Base-by-base conservation (phyloP, 208 protist genomes). In the Leishmania gerbilli region DNA sequence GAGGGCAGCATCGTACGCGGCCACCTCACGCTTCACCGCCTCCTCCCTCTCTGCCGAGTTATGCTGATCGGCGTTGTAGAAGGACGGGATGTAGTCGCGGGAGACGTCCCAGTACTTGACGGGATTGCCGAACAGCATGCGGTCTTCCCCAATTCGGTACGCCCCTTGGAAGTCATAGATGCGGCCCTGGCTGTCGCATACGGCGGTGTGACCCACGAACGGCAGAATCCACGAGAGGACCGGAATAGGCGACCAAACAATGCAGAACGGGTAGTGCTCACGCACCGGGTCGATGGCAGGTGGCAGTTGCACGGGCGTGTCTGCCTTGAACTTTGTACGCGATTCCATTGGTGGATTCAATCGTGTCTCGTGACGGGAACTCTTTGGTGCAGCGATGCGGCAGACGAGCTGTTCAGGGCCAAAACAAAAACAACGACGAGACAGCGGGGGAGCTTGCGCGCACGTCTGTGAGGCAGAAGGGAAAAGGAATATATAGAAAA, bases 131-230 rank as follows among this genome's bases (percentile, higher is more conserved):
- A 99, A 98, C 17, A 98, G 82, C 93, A 99, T 97, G 45, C 82
- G 83, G 78, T 99, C 96, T 37, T 93, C 84, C 21, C 89, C 91
- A 60, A 99, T 93, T 17, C 64, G 77, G 81, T 94, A 97, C 27
- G 90, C 86, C 13, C 95, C 97, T 71, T 97, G 92, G 87, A 99
- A 99, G 85, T 99, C 97, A 76, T 93, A 90, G 75, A 98, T 95
- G 67, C 87, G 81, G 1, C 97, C 97, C 1, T 91, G 78, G 62
- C 89, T 96, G 79, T 97, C 96, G 64, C 90, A 93, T 56, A 99
- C 97, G 13, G 89, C 97, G 34, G 98, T 90, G 84, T 99, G 97
- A 0, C 97, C 97, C 37, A 99, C 84, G 60, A 98, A 95, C 3
- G 97, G 97, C 3, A 98, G 77, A 3, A 99, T 45, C 95, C 95